Evolutionary conservation across 177 flowering plant species (phyloP), one percentile per base, ranked within the genome.

Genomic region (Tripterygium wilfordii): DNA sequence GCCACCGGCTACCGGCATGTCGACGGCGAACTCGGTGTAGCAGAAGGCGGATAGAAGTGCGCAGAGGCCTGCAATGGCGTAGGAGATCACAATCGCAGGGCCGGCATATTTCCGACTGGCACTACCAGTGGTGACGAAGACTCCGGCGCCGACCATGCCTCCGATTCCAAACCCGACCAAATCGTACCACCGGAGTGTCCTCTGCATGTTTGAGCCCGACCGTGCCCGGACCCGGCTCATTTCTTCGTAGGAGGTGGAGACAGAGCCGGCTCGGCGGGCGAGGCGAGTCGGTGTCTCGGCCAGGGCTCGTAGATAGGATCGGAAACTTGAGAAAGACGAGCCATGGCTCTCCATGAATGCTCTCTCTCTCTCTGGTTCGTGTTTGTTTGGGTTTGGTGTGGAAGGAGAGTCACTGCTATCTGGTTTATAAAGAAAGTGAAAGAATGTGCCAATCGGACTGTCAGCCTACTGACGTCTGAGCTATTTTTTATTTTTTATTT

Each of bases 101-200:
- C 98, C 98, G 17, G 98, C 83, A 36, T 51, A 29, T 23, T 36
- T 32, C 10, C 57, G 76, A 36, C 64, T 49, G 21, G 95, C 96
- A 1, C 45, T 60, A 31, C 96, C 98, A 30, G 86, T 71, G 57
- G 97, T 77, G 60, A 92, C 82, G 61, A 92, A 92, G 6, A 88
- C 91, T 0, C 98, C 98, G 53, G 94, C 96, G n/a, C 98, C 98
- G 47, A 92, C 84, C 98, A 92, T 92, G 3, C 98, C 98, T 6
- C 98, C 98, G 60, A 92, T 45, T 30, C 98, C 96, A 26, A 92
- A 51, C 0, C 85, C 83, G 38, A 92, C 56, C 30, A 92, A 80
- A 62, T 92, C 98, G 62, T 60, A 69, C 96, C 98, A 88, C 5
- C 81, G 64, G 33, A 92, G 80, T 7, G 60, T 73, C 41, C 62